Conservation (phyloP, 371 early-diverging fungal genomes). For the Blastocladiella emersonii region DNA sequence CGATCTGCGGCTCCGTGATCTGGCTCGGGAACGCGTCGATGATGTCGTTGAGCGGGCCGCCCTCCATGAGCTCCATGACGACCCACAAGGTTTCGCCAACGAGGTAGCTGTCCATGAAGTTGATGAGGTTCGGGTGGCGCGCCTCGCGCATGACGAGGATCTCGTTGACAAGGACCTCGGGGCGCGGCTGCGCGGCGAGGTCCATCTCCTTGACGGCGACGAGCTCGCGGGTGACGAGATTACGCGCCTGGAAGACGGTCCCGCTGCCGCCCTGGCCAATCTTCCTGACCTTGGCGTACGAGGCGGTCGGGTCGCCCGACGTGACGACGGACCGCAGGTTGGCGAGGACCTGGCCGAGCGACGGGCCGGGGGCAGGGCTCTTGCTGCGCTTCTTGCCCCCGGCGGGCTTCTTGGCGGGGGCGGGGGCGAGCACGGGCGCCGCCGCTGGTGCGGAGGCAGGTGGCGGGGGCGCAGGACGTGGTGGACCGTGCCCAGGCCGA, state of each 20-base stretch:
- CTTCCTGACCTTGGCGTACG: constrained; percentile 81
- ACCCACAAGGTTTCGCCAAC: constrained; percentile 78
- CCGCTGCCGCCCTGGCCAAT: constrained; percentile 97
- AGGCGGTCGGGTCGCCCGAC: constrained; percentile 64
- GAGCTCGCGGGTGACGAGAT: constrained; percentile 43
- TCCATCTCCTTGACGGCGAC: constrained; percentile 98
- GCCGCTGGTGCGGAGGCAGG: too few relatives aligned
- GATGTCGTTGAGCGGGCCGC: constrained; percentile 90
- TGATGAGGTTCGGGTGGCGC: constrained; percentile 88
- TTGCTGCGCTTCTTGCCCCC: too few relatives aligned
- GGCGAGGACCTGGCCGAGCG: constrained; percentile 88
- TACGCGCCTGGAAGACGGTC: constrained; percentile 77
- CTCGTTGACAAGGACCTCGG: constrained; percentile 90
- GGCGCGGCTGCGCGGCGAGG: constrained; percentile 75
- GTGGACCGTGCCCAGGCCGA: too few relatives aligned
- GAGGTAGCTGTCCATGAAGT: constrained; percentile 72
- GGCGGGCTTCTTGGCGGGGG: too few relatives aligned
- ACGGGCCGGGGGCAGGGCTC: too few relatives aligned
- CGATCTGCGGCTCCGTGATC: constrained; percentile 83
- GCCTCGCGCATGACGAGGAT: constrained; percentile 90
- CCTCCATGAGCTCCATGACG: constrained; percentile 98
- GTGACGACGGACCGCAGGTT: constrained; percentile 68
- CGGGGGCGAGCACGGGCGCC: too few relatives aligned
- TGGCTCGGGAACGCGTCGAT: constrained; percentile 74
- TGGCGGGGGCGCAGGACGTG: too few relatives aligned